Evolutionary conservation across 495 filamentous ascomycete genomes (phyloP).

Genomic region (Hypoxylon trugodes): DNA sequence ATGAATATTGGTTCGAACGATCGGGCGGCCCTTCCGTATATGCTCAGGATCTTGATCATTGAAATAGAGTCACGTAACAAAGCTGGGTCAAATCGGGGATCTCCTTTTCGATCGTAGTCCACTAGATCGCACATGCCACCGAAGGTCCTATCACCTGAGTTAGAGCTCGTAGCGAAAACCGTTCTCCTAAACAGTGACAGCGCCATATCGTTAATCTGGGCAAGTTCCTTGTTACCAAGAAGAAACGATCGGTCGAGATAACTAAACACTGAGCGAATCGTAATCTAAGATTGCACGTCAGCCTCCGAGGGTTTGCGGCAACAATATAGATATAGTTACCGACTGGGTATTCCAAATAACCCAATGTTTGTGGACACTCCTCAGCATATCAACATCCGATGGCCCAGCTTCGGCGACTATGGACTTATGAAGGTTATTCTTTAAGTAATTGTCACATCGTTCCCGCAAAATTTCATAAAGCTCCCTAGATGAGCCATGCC

Average conservation of each 20-base stretch:
- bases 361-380: conserved; percentile 75
- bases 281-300: conserved; percentile 58
- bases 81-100: conserved; percentile 57
- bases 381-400: conserved; percentile 70
- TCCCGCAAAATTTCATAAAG: conserved; percentile 69
- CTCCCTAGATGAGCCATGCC: conserved; percentile 71
- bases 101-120: conserved; percentile 69
- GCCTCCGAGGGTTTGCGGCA: conserved; percentile 1
- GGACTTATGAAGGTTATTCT: conserved; percentile 61
- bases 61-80: conserved; percentile 75
- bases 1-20: conserved; percentile 83
- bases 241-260: conserved; percentile 92
- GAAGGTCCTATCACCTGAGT: conserved; percentile 63
- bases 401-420: conserved; percentile 59
- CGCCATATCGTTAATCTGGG: conserved; percentile 64
- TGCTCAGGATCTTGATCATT: conserved; percentile 81
- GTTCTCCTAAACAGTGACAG: conserved; percentile 67
- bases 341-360: conserved; percentile 79
- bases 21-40: conserved; percentile 77
- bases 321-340: conserved; percentile 50
- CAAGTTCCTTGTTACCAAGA: conserved; percentile 64
- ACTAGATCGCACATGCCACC: conserved; percentile 80
- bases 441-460: conserved; percentile 60
- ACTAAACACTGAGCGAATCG: conserved; percentile 85
- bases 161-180: conserved; percentile 62